Evolutionary conservation across 768 basidiomycete genomes (phyloP), one percentile per base, ranked within the genome.

Genomic region (Cystobasidium onofrii): DNA sequence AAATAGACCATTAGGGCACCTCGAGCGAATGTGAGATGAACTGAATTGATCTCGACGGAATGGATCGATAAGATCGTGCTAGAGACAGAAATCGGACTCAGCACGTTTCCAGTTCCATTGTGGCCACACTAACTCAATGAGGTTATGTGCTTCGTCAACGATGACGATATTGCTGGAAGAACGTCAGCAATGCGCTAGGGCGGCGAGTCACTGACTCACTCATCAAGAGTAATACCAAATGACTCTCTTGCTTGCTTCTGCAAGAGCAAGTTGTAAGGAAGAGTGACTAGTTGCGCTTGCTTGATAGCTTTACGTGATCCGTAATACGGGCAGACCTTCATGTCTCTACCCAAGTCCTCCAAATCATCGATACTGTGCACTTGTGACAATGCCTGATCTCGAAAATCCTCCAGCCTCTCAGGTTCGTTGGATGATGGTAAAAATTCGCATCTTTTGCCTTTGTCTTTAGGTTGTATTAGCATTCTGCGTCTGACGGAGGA

Each of bases 331-430:
- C 95, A 99, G 10, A 86, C 88, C 57, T 87, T 83, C 0, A 86
- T 81, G 62, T 86, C 83, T 64, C 86, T 85, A 1, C 96, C 96
- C 0, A 87, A 82, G 9, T 80, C 80, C 7, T 90, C 90, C 18
- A 98, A 85, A 76, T 97, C 94, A 80, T 98, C 95, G 3, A 99
- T 96, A 76, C 96, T 95, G 80, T 91, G 91, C 0, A 93, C 90
- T 1, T 86, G 84, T 0, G 93, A 93, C 78, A 96, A 82, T 33
- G 94, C 88, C 79, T 92, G 88, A 80, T 96, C 94, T 63, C 92
- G 85, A 75, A 94, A 86, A 76, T 92, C 90, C 17, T 90, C 82
- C 85, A 96, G 87, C 46, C 82, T 83, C 12, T 81, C 81, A 75
- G 90, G 88, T 36, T 93, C 89, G 0, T 86, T 88, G 12, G 84